A percentile compares a stretch with the other conserved stretches of the same genome.
Evolutionary conservation across 345 rosid genomes (phyloP).

Genomic region (Cardamine occulta): DNA sequence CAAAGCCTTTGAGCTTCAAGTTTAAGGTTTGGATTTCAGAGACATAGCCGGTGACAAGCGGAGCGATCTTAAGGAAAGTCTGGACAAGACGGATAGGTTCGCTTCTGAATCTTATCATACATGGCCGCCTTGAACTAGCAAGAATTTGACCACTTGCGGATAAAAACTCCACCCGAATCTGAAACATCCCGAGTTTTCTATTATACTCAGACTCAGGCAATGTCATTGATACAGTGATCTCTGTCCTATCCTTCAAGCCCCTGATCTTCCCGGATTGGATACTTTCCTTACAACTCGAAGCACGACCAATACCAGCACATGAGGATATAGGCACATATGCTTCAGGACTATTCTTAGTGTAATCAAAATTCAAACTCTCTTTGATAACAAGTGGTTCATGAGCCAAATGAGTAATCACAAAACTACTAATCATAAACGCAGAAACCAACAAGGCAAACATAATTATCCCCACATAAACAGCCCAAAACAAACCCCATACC

Average conservation of each 20-base stretch:
- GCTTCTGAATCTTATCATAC: conserved; percentile 76
- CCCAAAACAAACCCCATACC: conserved; percentile 70
- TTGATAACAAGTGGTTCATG: conserved; percentile 61
- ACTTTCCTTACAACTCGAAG: conserved; percentile 49
- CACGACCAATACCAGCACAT: conserved; percentile 51
- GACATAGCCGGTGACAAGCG: conserved; percentile 65
- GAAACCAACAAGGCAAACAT: conserved; percentile 61
- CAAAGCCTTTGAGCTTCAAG: conserved; percentile 61
- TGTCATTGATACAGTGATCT: conserved; percentile 34
- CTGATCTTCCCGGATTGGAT: conserved; percentile 19
- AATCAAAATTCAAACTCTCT: conserved; percentile 60
- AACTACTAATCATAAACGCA: conserved; percentile 57
- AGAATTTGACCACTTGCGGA: conserved; percentile 60
- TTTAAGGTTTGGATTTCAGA: conserved; percentile 70
- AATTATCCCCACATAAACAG: conserved; percentile 58
- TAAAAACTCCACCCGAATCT: conserved; percentile 75
- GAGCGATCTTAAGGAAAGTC: conserved; percentile 67
- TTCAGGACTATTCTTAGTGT: conserved; percentile 54
- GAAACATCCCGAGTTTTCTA: conserved; percentile 78
- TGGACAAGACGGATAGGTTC: conserved; percentile 59
- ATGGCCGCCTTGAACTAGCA: conserved; percentile 60
- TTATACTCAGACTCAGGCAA: conserved; percentile 85
- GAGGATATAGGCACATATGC: conserved; percentile 62
- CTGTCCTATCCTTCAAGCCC: conserved; percentile 14
- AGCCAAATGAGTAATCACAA: conserved; percentile 59